Evolutionary conservation across 352 stramenopile species (phyloP).

Genomic region (Globisporangium splendens): DNA sequence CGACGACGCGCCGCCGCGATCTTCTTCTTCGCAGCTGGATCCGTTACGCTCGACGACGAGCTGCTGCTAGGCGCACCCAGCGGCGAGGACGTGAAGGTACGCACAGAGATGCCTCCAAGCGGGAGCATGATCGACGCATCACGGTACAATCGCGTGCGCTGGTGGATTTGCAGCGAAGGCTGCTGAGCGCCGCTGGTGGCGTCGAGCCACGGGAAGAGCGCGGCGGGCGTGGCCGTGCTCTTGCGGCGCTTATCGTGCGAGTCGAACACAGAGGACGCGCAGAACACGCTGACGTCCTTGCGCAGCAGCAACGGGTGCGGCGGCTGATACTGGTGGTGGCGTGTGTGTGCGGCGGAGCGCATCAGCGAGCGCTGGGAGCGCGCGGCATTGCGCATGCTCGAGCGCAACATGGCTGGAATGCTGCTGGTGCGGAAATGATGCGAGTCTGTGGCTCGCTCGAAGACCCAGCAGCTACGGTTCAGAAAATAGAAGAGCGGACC

Average conservation of each 20-base stretch:
- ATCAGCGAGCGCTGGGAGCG: constrained; percentile 28
- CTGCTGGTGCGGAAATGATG: neutral
- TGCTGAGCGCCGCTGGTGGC: neutral
- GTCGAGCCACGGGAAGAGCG: constrained; percentile 7
- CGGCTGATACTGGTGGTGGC: neutral
- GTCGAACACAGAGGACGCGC: constrained; percentile 13
- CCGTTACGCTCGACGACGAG: constrained; percentile 8
- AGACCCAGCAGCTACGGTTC: neutral
- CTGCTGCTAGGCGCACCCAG: constrained; percentile 15
- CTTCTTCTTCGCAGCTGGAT: constrained; percentile 73
- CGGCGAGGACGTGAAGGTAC: constrained; percentile 43
- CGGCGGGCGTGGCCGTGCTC: neutral
- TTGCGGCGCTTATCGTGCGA: constrained; percentile 11
- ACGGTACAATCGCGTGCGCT: constrained; percentile 14
- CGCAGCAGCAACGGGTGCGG: constrained; percentile 14
- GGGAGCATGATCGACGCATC: constrained; percentile 21
- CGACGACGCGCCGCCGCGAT: constrained; percentile 62
- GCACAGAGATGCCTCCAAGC: constrained; percentile 20
- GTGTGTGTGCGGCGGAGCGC: constrained; percentile 12
- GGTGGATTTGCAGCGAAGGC: constrained; percentile 1
- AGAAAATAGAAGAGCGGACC: no score
- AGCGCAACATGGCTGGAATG: constrained; percentile 33
- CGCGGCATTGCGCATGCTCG: constrained; percentile 33
- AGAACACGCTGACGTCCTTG: constrained; percentile 19
- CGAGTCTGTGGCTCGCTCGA: neutral